Evolutionary conservation across 106 monocot species (phyloP), one percentile per base, ranked within the genome.

Genomic region (Xerophyta viscosa): DNA sequence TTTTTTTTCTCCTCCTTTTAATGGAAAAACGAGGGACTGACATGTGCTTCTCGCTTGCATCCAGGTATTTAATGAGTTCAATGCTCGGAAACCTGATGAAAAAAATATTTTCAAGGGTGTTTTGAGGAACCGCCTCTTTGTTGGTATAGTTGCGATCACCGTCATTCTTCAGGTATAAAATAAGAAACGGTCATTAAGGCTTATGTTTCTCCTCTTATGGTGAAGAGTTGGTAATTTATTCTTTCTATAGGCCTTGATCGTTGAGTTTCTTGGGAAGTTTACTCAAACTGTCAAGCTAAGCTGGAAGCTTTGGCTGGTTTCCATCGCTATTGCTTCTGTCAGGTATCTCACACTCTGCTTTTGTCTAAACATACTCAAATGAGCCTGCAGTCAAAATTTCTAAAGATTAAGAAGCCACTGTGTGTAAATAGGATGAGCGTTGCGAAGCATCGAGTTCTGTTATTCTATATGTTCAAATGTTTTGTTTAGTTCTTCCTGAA

Each of bases 11-110:
- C n/a, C n/a, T n/a, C n/a, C n/a, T n/a, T n/a, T n/a, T n/a, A n/a
- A n/a, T n/a, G n/a, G n/a, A n/a, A n/a, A n/a, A n/a, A n/a, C n/a
- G n/a, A n/a, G n/a, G n/a, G n/a, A n/a, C n/a, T n/a, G n/a, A n/a
- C n/a, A n/a, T n/a, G n/a, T n/a, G n/a, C n/a, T n/a, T n/a, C n/a
- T n/a, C n/a, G n/a, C n/a, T n/a, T n/a, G n/a, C n/a, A n/a, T n/a
- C 9, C 41, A 88, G 87, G 58, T 88, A 24, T 88, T 82, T 63
- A 88, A 88, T 24, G 87, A 88, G 67, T 82, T 88, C 62, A 88
- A 82, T 60, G 37, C 82, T 29, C 54, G 87, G 43, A 88, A 82
- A 46, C 87, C 68, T 53, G 78, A 78, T 54, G 65, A 82, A 50
- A 27, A 72, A 29, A 88, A 82, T 48, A 48, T 82, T 14, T 88